These are phyloP conservation scores for Trichosanthes truncata DNA, from an alignment of 306 rosid genomes.

Conservation along the genomic window DNA sequence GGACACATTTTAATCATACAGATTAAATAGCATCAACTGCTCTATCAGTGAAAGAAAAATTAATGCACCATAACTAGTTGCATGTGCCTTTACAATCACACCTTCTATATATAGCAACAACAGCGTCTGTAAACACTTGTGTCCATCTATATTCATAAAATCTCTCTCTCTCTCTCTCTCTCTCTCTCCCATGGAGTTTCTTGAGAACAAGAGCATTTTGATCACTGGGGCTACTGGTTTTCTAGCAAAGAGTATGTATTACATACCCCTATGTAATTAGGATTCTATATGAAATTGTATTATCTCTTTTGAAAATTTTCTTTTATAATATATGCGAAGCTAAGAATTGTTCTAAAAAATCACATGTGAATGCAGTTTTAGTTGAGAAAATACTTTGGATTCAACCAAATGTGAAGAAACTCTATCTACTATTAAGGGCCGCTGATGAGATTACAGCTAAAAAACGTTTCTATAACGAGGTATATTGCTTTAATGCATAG, in stretches of 20 bases:
- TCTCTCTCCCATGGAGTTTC: not conserved
- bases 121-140: not conserved
- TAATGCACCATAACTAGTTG: not conserved
- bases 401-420: conserved; percentile 78
- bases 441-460: conserved; percentile 40
- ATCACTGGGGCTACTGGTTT: conserved; percentile 9
- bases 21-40: too few relatives aligned
- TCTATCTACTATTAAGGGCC: conserved; percentile 67
- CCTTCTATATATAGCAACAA: not conserved
- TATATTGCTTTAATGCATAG: conserved; percentile 1
- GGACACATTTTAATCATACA: not conserved
- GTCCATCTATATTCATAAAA: not conserved
- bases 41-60: not conserved
- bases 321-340: too few relatives aligned
- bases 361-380: conserved; percentile 31
- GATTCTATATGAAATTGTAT: too few relatives aligned
- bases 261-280: too few relatives aligned
- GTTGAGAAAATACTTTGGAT: conserved; percentile 71
- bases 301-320: too few relatives aligned
- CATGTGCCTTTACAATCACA: not conserved
- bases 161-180: not conserved
- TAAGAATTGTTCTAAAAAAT: not conserved
- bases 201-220: conserved; percentile 1
- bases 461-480: conserved; percentile 60
- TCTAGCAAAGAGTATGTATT: conserved; percentile 3